Conservation (phyloP, 108 stramenopile genomes). For the Cyclostephanos tholiformis region DNA sequence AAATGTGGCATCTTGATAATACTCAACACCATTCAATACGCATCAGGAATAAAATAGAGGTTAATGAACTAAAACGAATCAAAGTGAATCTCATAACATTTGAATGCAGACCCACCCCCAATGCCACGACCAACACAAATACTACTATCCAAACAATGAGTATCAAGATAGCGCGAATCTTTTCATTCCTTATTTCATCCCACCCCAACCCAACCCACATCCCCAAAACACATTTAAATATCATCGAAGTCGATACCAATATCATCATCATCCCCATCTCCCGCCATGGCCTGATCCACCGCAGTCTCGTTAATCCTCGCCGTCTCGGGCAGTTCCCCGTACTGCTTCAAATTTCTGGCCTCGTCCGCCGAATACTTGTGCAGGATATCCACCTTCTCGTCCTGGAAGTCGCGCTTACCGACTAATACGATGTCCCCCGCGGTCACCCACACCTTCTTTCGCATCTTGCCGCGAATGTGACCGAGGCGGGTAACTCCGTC, state of each 20-base stretch:
- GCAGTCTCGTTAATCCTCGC: constrained; percentile 99
- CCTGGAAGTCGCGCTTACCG: constrained; percentile 98
- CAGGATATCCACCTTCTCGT: constrained; percentile 99
- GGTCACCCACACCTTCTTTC: constrained; percentile 98
- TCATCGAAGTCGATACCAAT: constrained; percentile 96
- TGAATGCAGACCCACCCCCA: neutral
- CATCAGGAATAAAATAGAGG: neutral
- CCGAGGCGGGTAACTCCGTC: constrained; percentile 98
- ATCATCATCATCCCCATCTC: constrained; percentile 90
- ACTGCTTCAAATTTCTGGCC: constrained; percentile 98
- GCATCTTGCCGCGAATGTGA: constrained; percentile 99
- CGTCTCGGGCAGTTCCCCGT: constrained; percentile 98
- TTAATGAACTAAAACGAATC: neutral
- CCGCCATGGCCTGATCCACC: constrained; percentile 98
- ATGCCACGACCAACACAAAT: neutral
- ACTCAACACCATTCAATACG: neutral
- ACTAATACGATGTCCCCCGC: constrained; percentile 98
- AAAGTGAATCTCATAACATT: neutral
- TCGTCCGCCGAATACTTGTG: constrained; percentile 99
- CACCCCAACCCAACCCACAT: neutral
- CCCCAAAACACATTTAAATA: constrained; percentile 61
- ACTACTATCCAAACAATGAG: neutral
- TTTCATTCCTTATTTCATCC: neutral
- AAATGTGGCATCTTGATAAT: neutral
- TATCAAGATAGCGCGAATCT: neutral